Evolutionary conservation across 139 green algal genomes (phyloP), one percentile per base, ranked within the genome.

Genomic region (Ettlia oleoabundans): DNA sequence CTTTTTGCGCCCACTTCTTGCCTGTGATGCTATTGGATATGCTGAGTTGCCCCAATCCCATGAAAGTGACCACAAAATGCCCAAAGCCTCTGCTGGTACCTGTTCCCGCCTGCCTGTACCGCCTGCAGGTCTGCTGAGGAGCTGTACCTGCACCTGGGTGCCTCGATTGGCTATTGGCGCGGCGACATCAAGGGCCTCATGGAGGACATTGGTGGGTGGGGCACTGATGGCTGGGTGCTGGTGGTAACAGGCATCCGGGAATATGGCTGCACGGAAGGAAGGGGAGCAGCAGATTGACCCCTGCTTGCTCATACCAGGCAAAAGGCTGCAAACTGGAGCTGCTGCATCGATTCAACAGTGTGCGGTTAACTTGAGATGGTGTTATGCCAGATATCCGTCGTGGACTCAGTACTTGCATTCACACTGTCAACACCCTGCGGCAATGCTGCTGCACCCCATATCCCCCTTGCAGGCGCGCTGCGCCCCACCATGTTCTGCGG

Each of bases 401-500:
- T n/a, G n/a, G n/a, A n/a, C n/a, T n/a, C n/a, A n/a, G n/a, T n/a
- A n/a, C n/a, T n/a, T n/a, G n/a, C n/a, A n/a, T n/a, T n/a, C n/a
- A n/a, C n/a, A n/a, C n/a, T n/a, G 3, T 33, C 13, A 24, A 10
- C 30, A 2, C 13, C 62, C 28, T 71, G 64, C 30, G 2, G 37
- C 35, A 3, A 19, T 37, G 32, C 37, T 19, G 19, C 35, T 53
- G 18, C 66, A 30, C 21, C 6, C 64, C 28, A 26, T 43, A 2
- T n/a, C 41, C 68, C 30, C 9, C 33, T 53, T 30, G 73, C 73
- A 80, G 73, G 53, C n/a, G 89, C 87, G 26, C 88, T 98, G 67
- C 92, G 93, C 81, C 96, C 96, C 35, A 97, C 95, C 40, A 66
- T 98, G 3, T 98, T 99, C 86, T 84, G 92, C 65, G 96, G 96